phyloP scores from a whole-genome alignment of 176 grass and related monocot species.

The Oryza australiensis region DNA sequence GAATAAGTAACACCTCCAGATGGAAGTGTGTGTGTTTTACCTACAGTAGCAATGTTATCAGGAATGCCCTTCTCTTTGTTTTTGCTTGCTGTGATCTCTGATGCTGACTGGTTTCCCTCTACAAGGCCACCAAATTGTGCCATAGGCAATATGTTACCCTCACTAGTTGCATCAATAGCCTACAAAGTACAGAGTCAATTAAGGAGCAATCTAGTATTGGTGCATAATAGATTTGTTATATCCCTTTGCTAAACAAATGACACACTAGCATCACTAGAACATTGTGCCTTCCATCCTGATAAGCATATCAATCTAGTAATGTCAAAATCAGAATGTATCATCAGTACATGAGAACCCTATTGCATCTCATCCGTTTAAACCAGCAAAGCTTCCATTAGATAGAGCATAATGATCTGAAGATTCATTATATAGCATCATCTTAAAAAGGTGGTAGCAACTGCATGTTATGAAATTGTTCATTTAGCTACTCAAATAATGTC shows the following conservation, averaged over 20 bases:
- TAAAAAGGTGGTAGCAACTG: neutral
- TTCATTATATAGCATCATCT: neutral
- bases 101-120: conserved; percentile 42
- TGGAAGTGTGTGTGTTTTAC: conserved; percentile 8
- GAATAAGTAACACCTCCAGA: conserved; percentile 30
- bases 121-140: conserved; percentile 29
- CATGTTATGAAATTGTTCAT: neutral
- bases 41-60: conserved; percentile 35
- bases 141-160: conserved; percentile 24
- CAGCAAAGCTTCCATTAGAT: neutral
- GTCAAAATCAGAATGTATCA: neutral
- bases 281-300: conserved; percentile 1
- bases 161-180: conserved; percentile 37
- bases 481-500: neutral
- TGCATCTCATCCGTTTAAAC: neutral
- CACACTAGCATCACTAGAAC: neutral
- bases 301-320: conserved; percentile 1
- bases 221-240: neutral
- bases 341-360: neutral
- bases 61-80: conserved; percentile 43
- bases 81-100: conserved; percentile 29
- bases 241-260: neutral
- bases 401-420: conserved; percentile 10
- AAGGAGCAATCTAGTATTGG: neutral
- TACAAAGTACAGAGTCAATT: conserved; percentile 37